phyloP scores from a whole-genome alignment of 2,329 filamentous ascomycete genomes.

The Pseudopyricularia cyperi region DNA sequence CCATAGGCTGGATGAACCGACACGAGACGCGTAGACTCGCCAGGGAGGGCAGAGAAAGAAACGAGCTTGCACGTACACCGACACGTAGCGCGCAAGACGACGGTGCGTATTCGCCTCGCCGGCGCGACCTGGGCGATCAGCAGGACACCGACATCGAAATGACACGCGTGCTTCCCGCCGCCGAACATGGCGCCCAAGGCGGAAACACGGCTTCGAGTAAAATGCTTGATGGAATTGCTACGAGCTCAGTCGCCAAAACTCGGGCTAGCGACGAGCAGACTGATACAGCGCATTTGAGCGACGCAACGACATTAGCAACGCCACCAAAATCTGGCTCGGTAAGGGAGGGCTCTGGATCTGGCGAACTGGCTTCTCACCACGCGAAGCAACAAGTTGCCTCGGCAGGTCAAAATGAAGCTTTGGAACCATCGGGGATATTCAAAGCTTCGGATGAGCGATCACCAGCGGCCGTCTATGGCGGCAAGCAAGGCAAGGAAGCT shows the following conservation, averaged over 20 bases:
- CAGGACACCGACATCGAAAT: background rate
- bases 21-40: slow-evolving; percentile 51
- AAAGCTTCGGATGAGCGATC: background rate
- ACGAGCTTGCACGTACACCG: background rate
- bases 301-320: background rate
- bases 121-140: background rate
- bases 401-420: background rate
- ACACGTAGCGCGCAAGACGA: background rate
- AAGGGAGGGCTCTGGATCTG: background rate
- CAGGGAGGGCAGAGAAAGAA: slow-evolving; percentile 24
- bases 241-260: background rate
- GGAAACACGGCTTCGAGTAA: background rate
- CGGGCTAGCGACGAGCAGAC: background rate
- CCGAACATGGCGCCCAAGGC: background rate
- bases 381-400: background rate
- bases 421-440: background rate
- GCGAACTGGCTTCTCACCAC: background rate
- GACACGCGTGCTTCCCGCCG: background rate
- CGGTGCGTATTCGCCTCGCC: background rate
- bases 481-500: background rate
- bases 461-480: background rate
- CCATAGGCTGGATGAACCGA: slow-evolving; percentile 49
- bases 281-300: background rate
- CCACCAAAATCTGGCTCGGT: background rate
- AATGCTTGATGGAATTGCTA: background rate